These are phyloP conservation scores for Galeopsis tetrahit DNA, from an alignment of 257 asterid genomes.

Conservation along the genomic window DNA sequence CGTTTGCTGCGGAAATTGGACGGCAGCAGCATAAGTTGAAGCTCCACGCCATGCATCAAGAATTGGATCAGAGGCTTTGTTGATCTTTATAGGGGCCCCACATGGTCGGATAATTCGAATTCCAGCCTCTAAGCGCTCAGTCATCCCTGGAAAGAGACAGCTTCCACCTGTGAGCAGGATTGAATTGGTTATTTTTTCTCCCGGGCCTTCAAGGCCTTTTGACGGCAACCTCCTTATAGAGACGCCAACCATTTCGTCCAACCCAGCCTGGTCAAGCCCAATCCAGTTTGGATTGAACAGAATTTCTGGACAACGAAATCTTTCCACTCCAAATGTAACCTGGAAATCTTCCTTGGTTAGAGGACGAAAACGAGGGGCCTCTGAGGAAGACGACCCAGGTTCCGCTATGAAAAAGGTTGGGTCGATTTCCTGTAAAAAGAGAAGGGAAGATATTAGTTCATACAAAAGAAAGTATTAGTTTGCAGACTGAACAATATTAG, in stretches of 20 bases:
- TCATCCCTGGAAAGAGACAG: constrained; percentile 79
- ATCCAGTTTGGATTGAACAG: constrained; percentile 76
- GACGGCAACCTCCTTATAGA: constrained; percentile 68
- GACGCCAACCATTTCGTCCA: constrained; percentile 86
- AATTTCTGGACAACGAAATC: constrained; percentile 94
- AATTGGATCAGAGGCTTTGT: constrained; percentile 68
- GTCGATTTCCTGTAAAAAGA: constrained; percentile 75
- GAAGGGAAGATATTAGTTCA: not conserved
- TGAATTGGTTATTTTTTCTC: constrained; percentile 68
- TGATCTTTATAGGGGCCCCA: constrained; percentile 72
- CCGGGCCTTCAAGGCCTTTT: constrained; percentile 43
- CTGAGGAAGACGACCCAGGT: constrained; percentile 60
- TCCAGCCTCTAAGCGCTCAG: constrained; percentile 81
- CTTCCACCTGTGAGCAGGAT: constrained; percentile 93
- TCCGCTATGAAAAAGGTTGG: constrained; percentile 77
- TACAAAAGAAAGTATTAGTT: no score
- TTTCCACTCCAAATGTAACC: constrained; percentile 79
- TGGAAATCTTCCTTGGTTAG: constrained; percentile 90
- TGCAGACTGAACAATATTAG: no score
- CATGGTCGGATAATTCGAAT: constrained; percentile 79
- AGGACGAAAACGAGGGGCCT: constrained; percentile 80
- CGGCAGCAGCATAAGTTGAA: constrained; percentile 62
- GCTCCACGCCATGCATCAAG: constrained; percentile 99
- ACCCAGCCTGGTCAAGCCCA: constrained; percentile 91
- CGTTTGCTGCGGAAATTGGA: constrained; percentile 68